Percentiles rank a stretch among this genome's conserved stretches.
These are phyloP conservation scores for Barbarea vulgaris DNA, from an alignment of 345 rosid genomes.

Conservation along the genomic window DNA sequence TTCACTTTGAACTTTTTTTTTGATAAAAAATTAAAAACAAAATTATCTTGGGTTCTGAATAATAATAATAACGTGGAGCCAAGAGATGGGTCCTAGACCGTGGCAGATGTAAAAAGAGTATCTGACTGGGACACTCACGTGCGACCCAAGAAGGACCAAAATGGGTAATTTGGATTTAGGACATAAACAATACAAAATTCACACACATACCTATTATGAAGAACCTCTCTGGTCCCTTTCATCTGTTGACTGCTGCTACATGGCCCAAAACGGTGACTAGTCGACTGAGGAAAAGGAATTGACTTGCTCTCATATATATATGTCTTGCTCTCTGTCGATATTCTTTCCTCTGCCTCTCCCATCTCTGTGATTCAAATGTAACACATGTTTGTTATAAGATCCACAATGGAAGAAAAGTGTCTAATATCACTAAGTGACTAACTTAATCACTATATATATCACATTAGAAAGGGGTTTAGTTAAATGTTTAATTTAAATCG, in stretches of 20 bases:
- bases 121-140: slow-evolving; percentile 33
- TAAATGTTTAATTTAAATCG: too few species aligned
- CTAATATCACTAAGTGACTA: neutral
- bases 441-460: neutral
- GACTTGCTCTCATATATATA: neutral
- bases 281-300: neutral
- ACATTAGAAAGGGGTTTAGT: neutral
- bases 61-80: slow-evolving; percentile 19
- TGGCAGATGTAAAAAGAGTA: slow-evolving; percentile 23
- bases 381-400: slow-evolving; percentile 3
- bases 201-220: neutral
- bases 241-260: slow-evolving; percentile 12
- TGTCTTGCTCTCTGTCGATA: neutral
- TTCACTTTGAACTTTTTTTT: neutral
- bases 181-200: slow-evolving; percentile 35
- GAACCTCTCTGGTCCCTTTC: neutral
- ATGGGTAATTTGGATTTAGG: slow-evolving; percentile 3
- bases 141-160: slow-evolving; percentile 37
- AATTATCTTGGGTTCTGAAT: slow-evolving; percentile 15
- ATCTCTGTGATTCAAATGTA: neutral
- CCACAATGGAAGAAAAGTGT: neutral
- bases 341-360: slow-evolving; percentile 2
- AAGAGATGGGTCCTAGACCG: slow-evolving; percentile 32
- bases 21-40: neutral
- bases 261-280: neutral